Conservation (phyloP, 495 filamentous ascomycete genomes). For the Choiromyces venosus region DNA sequence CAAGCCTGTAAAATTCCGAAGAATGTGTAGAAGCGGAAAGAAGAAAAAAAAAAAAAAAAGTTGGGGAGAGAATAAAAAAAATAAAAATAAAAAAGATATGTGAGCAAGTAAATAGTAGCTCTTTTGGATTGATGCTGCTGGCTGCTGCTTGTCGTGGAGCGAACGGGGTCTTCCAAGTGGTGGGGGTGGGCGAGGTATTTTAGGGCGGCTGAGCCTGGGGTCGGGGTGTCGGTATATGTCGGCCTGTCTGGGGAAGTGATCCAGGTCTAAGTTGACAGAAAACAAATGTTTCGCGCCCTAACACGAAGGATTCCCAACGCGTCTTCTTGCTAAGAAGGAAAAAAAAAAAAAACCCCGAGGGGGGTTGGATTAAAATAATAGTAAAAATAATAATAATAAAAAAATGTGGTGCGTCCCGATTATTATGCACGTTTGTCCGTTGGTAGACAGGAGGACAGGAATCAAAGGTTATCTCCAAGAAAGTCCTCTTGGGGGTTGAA, state of each 20-base stretch:
- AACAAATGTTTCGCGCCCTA: conserved; percentile 37
- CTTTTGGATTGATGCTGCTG: conserved; percentile 1
- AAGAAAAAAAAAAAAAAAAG: not conserved
- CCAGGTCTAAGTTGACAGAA: conserved; percentile 27
- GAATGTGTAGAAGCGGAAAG: conserved; percentile 8
- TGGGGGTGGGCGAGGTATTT: conserved; percentile 40
- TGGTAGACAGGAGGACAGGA: not conserved
- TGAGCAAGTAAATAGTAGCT: conserved; percentile 26
- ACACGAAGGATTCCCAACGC: conserved; percentile 31
- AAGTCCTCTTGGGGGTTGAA: conserved; percentile 21
- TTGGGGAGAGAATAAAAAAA: conserved; percentile 7
- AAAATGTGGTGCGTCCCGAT: conserved; percentile 22
- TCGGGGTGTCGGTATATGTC: conserved; percentile 18
- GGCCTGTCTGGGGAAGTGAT: conserved; percentile 24
- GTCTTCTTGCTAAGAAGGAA: conserved; percentile 24
- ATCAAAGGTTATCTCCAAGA: conserved; percentile 13
- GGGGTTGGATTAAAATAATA: not conserved
- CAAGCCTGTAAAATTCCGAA: not conserved
- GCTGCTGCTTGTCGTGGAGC: not conserved
- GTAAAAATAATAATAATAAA: not conserved
- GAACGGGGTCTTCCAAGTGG: conserved; percentile 25
- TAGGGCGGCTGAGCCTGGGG: conserved; percentile 35
- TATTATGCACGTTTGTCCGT: conserved; percentile 30
- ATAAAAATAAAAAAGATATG: conserved; percentile 38
- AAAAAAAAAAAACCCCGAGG: not conserved